phyloP scores from a whole-genome alignment of 345 rosid species.

The Arabidopsis suecica region DNA sequence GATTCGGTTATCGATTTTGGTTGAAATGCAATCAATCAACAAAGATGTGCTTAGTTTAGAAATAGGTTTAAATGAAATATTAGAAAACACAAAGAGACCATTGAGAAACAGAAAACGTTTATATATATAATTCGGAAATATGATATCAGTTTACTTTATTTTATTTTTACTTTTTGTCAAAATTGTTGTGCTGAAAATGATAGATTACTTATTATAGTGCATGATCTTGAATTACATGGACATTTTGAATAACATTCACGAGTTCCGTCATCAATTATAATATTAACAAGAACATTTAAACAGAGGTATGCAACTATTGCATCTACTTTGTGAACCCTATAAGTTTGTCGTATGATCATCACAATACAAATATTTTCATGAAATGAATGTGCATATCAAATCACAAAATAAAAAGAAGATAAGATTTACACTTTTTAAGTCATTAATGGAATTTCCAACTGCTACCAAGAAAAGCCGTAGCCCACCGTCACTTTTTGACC shows the following conservation, averaged over 20 bases:
- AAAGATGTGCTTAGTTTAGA: background rate
- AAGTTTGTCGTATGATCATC: background rate
- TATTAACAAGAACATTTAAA: conserved; percentile 9
- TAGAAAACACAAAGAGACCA: background rate
- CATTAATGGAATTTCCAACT: conserved; percentile 36
- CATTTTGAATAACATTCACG: conserved; percentile 21
- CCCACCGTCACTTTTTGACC: conserved; percentile 46
- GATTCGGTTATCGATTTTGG: background rate
- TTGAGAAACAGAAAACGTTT: background rate
- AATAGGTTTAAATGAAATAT: background rate
- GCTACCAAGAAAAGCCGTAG: conserved; percentile 36
- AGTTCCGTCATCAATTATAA: conserved; percentile 6
- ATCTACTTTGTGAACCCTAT: background rate
- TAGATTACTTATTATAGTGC: background rate
- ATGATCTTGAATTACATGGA: background rate
- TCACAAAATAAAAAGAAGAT: background rate
- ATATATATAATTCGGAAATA: background rate
- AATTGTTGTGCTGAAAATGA: background rate
- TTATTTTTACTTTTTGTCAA: too few species aligned
- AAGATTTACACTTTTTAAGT: background rate
- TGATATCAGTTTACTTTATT: background rate
- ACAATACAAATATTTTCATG: conserved; percentile 1
- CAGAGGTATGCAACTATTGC: background rate
- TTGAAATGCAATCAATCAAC: background rate
- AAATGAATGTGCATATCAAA: background rate